Percentiles rank a stretch among this genome's conserved stretches.
Evolutionary conservation across 371 early-diverging fungal species (phyloP).

Genomic region (Mortierella sp.): DNA sequence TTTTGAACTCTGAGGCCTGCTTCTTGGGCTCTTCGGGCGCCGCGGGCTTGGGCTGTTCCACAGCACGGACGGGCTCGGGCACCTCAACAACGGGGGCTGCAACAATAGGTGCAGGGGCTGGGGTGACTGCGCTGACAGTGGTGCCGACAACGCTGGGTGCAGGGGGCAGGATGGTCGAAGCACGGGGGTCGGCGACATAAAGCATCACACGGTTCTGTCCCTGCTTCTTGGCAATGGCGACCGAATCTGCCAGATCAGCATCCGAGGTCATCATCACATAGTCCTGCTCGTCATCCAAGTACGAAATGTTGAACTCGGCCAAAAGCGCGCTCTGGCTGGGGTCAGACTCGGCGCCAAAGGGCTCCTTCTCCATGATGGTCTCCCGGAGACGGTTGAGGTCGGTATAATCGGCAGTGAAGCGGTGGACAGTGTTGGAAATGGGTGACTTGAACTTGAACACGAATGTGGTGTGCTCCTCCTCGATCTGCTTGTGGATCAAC

Average conservation of each 20-base stretch:
- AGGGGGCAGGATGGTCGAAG: conserved; percentile 33
- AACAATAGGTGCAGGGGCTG: conserved; percentile 19
- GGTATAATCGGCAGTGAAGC: conserved; percentile 71
- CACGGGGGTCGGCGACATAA: conserved; percentile 66
- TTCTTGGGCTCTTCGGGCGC: conserved; percentile 41
- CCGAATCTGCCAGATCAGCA: conserved; percentile 87
- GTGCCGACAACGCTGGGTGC: conserved; percentile 7
- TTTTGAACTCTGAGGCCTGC: conserved; percentile 42
- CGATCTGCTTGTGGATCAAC: conserved; percentile 44
- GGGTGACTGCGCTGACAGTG: conserved; percentile 12
- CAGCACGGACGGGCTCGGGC: conserved; percentile 21
- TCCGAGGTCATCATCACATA: conserved; percentile 84
- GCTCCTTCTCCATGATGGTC: conserved; percentile 64
- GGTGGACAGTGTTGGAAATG: conserved; percentile 74
- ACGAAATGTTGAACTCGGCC: conserved; percentile 77
- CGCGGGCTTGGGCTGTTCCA: conserved; percentile 21
- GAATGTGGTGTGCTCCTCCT: conserved; percentile 60
- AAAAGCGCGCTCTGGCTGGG: conserved; percentile 62
- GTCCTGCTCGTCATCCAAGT: conserved; percentile 93
- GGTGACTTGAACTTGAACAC: conserved; percentile 85
- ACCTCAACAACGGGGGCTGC: conserved; percentile 14
- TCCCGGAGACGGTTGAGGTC: conserved; percentile 64
- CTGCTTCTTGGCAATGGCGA: conserved; percentile 80
- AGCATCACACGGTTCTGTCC: conserved; percentile 87
- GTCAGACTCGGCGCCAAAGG: conserved; percentile 66